phyloP scores from a whole-genome alignment of 2,329 filamentous ascomycete species.

The Reticulascus tulasneorum region DNA sequence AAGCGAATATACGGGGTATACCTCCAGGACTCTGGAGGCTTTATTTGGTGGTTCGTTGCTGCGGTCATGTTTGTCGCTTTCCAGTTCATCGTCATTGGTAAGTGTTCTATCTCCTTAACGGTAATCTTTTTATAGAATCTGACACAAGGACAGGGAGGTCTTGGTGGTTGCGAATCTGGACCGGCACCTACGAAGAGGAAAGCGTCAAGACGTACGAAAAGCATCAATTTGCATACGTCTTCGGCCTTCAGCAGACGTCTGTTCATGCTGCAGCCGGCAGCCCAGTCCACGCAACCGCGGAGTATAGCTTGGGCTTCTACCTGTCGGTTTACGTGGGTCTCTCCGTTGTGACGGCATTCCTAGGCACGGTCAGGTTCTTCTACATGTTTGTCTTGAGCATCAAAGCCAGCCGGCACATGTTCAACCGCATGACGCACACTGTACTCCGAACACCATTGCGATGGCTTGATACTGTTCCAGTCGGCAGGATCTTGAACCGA shows the following conservation, averaged over 20 bases:
- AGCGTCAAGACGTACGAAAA: slow-evolving; percentile 15
- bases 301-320: slow-evolving; percentile 55
- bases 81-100: slow-evolving; percentile 51
- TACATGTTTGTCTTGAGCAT: slow-evolving; percentile 63
- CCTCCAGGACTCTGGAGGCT: slow-evolving; percentile 61
- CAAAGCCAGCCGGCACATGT: slow-evolving; percentile 64
- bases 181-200: slow-evolving; percentile 37
- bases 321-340: slow-evolving; percentile 64
- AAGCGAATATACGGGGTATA: slow-evolving; percentile 65
- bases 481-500: slow-evolving; percentile 72
- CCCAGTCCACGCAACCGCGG: slow-evolving; percentile 19
- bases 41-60: slow-evolving; percentile 54
- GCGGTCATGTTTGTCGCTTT: slow-evolving; percentile 50
- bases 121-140: slow-evolving; percentile 15
- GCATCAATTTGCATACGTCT: slow-evolving; percentile 9
- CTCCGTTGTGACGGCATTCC: slow-evolving; percentile 50
- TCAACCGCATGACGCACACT: slow-evolving; percentile 61
- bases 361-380: slow-evolving; percentile 60
- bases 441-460: slow-evolving; percentile 70
- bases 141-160: slow-evolving; percentile 36
- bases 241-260: slow-evolving; percentile 42
- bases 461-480: slow-evolving; percentile 76
- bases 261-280: slow-evolving; percentile 31
- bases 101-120: slow-evolving; percentile 15
- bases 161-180: slow-evolving; percentile 65